phyloP scores from a whole-genome alignment of 179 eudicot genomes.

The Dionaea muscipula region DNA sequence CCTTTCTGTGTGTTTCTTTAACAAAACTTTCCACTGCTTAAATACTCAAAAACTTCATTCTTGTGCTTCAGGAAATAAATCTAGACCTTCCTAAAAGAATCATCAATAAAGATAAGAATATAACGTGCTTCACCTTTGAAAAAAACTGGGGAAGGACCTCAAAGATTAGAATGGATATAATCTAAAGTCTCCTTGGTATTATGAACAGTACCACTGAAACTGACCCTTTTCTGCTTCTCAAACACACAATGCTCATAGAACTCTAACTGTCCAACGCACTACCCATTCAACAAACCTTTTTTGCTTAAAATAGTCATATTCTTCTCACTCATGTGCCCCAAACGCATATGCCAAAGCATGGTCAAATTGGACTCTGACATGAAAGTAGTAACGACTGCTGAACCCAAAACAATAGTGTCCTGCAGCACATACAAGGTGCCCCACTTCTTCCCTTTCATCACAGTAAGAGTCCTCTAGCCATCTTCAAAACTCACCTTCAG shows the following conservation, averaged over 20 bases:
- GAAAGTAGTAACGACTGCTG: not conserved
- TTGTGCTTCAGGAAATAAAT: not conserved
- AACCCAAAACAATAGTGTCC: not conserved
- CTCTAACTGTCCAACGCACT: not conserved
- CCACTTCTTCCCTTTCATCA: not conserved
- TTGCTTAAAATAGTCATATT: not conserved
- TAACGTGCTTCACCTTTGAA: no score
- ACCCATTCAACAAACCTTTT: not conserved
- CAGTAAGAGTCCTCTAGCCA: not conserved
- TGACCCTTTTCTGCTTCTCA: no score
- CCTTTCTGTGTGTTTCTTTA: constrained; percentile 15
- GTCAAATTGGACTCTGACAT: not conserved
- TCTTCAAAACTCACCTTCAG: constrained; percentile 5
- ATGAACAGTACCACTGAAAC: no score
- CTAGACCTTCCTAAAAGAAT: not conserved
- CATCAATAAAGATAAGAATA: no score
- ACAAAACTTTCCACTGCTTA: not conserved
- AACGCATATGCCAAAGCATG: not conserved
- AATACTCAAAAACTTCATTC: not conserved
- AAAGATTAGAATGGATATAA: no score
- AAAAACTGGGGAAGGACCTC: no score
- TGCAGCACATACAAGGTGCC: not conserved
- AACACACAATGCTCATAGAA: constrained; percentile 7
- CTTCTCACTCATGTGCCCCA: constrained; percentile 1
- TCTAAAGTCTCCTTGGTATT: no score